A percentile compares a stretch with the other conserved stretches of the same genome.
Conservation (phyloP, 2,329 filamentous ascomycete species). For the Gyromitra esculenta region DNA sequence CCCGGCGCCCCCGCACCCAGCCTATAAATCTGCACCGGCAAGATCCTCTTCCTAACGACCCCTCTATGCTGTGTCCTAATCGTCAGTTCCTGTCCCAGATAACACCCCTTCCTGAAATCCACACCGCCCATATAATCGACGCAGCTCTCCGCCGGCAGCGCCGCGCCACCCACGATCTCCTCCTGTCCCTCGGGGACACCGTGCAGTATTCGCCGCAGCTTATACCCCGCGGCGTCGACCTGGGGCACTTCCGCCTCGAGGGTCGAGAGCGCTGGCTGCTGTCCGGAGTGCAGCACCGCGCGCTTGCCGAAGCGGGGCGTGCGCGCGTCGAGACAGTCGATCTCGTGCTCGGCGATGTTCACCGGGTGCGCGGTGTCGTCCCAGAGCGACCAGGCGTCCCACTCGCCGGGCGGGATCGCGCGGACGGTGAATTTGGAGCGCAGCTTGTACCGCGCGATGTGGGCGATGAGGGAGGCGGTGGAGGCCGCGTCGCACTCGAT, state of each 20-base stretch:
- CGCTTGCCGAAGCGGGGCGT: slow-evolving; percentile 69
- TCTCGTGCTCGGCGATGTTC: slow-evolving; percentile 38
- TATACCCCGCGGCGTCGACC: slow-evolving; percentile 72
- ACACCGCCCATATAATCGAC: slow-evolving; percentile 86
- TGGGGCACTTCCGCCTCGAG: slow-evolving; percentile 62
- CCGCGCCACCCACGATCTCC: slow-evolving; percentile 76
- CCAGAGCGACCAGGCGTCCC: slow-evolving; percentile 79
- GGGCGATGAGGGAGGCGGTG: slow-evolving; percentile 70
- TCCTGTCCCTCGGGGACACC: slow-evolving; percentile 86
- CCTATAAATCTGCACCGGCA: slow-evolving; percentile 79
- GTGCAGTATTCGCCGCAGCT: slow-evolving; percentile 76
- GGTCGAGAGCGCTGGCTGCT: slow-evolving; percentile 44
- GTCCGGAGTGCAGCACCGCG: slow-evolving; percentile 61
- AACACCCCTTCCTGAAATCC: slow-evolving; percentile 95
- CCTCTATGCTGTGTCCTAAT: slow-evolving; percentile 95
- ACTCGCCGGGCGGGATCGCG: slow-evolving; percentile 72
- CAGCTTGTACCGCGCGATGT: slow-evolving; percentile 86
- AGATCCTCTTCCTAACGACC: slow-evolving; percentile 86
- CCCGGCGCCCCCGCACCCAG: slow-evolving; percentile 59
- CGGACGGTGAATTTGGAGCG: slow-evolving; percentile 79
- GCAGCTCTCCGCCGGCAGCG: slow-evolving; percentile 88
- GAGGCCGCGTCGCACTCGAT: slow-evolving; percentile 83
- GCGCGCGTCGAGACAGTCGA: slow-evolving; percentile 64
- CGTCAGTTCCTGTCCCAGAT: slow-evolving; percentile 94
- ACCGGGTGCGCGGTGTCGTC: slow-evolving; percentile 53